Evolutionary conservation across 2,329 filamentous ascomycete genomes (phyloP).

Genomic region (Penicillium sp.): DNA sequence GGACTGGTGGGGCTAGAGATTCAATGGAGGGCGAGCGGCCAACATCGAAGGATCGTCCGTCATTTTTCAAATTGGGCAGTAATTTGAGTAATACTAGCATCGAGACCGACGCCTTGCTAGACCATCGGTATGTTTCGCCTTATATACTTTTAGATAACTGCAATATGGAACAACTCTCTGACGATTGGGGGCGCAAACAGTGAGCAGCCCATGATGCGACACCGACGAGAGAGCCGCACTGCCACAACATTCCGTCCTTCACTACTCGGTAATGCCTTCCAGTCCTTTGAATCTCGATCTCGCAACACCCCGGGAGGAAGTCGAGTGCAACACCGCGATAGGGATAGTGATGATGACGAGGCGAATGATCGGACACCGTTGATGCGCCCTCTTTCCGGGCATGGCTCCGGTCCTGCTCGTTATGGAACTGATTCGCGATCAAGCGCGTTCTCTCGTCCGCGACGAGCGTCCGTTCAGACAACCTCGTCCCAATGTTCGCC

Average conservation of each 20-base stretch:
- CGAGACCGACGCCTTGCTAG: slow-evolving; percentile 80
- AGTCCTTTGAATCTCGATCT: slow-evolving; percentile 40
- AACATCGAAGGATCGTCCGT: slow-evolving; percentile 30
- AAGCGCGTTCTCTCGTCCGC: slow-evolving; percentile 25
- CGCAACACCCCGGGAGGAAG: slow-evolving; percentile 35
- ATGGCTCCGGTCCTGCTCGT: slow-evolving; percentile 33
- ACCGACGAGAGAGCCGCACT: slow-evolving; percentile 54
- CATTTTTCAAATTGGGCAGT: slow-evolving; percentile 53
- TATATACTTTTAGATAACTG: neutral
- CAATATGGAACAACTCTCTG: slow-evolving; percentile 3
- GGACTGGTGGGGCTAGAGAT: slow-evolving; percentile 33
- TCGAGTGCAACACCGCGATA: slow-evolving; percentile 19
- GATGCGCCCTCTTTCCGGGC: slow-evolving; percentile 37
- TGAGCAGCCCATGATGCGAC: slow-evolving; percentile 59
- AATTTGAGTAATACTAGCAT: slow-evolving; percentile 79
- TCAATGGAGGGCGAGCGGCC: slow-evolving; percentile 27
- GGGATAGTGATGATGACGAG: slow-evolving; percentile 31
- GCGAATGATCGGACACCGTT: slow-evolving; percentile 54
- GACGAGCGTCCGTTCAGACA: slow-evolving; percentile 26
- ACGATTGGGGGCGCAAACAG: slow-evolving; percentile 35
- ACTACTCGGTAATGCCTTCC: slow-evolving; percentile 32
- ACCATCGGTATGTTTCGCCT: slow-evolving; percentile 63
- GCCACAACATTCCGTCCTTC: slow-evolving; percentile 39
- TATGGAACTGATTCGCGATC: slow-evolving; percentile 32
- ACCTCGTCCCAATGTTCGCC: slow-evolving; percentile 30